These are phyloP conservation scores for Salvia hispanica DNA, from an alignment of 257 asterid genomes.

Conservation along the genomic window DNA sequence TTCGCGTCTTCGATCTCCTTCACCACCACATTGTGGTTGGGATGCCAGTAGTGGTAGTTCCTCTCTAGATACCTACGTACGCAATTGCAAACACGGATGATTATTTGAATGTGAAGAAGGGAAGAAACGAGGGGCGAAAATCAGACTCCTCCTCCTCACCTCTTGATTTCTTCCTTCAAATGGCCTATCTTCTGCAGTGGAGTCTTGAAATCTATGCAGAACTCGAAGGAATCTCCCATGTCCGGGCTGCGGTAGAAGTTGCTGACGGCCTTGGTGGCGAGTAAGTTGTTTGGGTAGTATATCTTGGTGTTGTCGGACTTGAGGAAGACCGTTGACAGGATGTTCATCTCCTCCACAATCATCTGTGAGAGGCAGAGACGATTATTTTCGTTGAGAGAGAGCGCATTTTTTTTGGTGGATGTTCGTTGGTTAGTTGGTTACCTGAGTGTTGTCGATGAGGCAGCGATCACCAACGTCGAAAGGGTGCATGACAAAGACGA, in stretches of 20 bases:
- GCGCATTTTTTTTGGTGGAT: not conserved
- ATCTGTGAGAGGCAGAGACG: conserved; percentile 41
- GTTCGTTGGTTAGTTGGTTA: conserved; percentile 18
- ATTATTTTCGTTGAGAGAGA: not conserved
- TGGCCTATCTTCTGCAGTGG: conserved; percentile 71
- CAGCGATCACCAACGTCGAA: conserved; percentile 93
- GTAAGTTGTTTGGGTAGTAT: conserved; percentile 76
- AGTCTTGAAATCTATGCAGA: conserved; percentile 76
- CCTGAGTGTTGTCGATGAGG: conserved; percentile 80
- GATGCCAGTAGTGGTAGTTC: conserved; percentile 66
- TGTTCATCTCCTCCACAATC: conserved; percentile 91
- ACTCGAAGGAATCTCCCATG: conserved; percentile 77
- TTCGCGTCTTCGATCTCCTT: conserved; percentile 82
- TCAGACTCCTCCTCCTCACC: conserved; percentile 1
- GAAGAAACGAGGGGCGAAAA: too few relatives aligned
- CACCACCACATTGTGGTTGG: conserved; percentile 80
- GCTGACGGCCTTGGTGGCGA: conserved; percentile 82
- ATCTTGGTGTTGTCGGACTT: conserved; percentile 63
- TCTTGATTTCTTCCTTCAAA: conserved; percentile 62
- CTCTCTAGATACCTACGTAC: conserved; percentile 56
- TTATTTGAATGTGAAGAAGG: too few relatives aligned
- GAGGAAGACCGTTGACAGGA: conserved; percentile 70
- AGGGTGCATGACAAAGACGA: conserved; percentile 89
- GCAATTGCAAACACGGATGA: too few relatives aligned
- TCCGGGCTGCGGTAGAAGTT: conserved; percentile 91